A percentile compares a stretch with the other conserved stretches of the same genome.
Evolutionary conservation across 148 eudicot species (phyloP).

Genomic region (Tetragonia tetragonoides): DNA sequence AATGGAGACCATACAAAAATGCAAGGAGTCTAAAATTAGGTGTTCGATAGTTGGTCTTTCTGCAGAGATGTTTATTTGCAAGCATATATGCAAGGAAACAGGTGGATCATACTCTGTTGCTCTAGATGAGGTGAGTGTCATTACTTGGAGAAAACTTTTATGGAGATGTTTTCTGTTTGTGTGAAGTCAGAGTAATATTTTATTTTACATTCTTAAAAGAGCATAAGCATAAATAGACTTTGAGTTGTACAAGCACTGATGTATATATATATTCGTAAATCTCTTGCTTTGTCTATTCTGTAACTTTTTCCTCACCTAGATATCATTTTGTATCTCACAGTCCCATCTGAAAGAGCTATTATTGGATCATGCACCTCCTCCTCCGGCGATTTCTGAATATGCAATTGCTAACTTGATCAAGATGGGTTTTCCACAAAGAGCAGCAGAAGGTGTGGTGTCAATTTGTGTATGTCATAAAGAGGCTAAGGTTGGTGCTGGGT

Average conservation of each 20-base stretch:
- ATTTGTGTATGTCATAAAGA: constrained; percentile 95
- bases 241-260: not conserved
- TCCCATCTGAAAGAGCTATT: constrained; percentile 80
- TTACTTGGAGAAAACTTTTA: not conserved
- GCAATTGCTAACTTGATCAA: constrained; percentile 83
- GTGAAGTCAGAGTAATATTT: not conserved
- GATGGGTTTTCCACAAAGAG: constrained; percentile 98
- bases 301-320: not conserved
- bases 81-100: constrained; percentile 84
- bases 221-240: not conserved
- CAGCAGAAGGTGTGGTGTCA: constrained; percentile 86
- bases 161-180: not conserved
- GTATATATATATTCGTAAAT: not conserved
- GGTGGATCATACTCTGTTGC: constrained; percentile 87
- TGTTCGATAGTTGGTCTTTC: constrained; percentile 87
- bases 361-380: constrained; percentile 95
- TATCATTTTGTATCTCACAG: constrained; percentile 38
- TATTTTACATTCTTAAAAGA: not conserved
- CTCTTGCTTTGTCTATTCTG: not conserved
- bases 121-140: constrained; percentile 79
- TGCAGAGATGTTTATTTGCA: constrained; percentile 90
- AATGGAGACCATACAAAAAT: constrained; percentile 79
- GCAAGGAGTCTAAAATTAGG: constrained; percentile 90
- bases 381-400: constrained; percentile 97
- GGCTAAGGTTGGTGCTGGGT: constrained; percentile 91